These are phyloP conservation scores for Mycosphaerelloides madeirae DNA, from an alignment of 2,329 filamentous ascomycete genomes.

Conservation along the genomic window DNA sequence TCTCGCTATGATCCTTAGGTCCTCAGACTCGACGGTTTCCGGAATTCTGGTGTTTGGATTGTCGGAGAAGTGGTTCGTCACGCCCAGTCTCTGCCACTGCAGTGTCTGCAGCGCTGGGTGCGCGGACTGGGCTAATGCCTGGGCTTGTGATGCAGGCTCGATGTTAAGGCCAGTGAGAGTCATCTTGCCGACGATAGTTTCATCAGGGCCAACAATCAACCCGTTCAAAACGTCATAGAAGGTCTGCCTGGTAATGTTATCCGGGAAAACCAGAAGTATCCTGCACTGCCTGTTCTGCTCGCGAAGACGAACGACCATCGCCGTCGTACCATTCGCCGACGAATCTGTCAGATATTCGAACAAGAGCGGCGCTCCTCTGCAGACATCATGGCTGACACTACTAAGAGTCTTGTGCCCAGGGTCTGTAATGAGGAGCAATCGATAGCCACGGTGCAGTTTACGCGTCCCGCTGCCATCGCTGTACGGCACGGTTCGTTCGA, in stretches of 20 bases:
- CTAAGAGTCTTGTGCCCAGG: slow-evolving; percentile 72
- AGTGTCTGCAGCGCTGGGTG: slow-evolving; percentile 42
- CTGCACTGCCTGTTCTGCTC: slow-evolving; percentile 62
- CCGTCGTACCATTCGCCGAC: slow-evolving; percentile 61
- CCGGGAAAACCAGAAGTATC: slow-evolving; percentile 72
- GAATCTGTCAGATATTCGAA: slow-evolving; percentile 64
- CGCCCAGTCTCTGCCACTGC: slow-evolving; percentile 61
- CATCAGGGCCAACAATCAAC: slow-evolving; percentile 61
- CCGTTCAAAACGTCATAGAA: slow-evolving; percentile 72
- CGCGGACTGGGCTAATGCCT: slow-evolving; percentile 36
- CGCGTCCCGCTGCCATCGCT: slow-evolving; percentile 68
- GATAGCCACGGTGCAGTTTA: slow-evolving; percentile 71
- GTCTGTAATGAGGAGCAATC: slow-evolving; percentile 72
- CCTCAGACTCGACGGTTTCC: slow-evolving; percentile 70
- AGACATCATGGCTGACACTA: slow-evolving; percentile 66
- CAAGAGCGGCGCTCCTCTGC: slow-evolving; percentile 62
- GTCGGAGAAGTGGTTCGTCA: slow-evolving; percentile 66
- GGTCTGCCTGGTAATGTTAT: slow-evolving; percentile 63
- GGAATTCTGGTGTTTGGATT: slow-evolving; percentile 53
- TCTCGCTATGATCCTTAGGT: slow-evolving; percentile 68
- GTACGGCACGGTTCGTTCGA: slow-evolving; percentile 65
- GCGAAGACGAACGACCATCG: slow-evolving; percentile 65
- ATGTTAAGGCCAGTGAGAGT: slow-evolving; percentile 62
- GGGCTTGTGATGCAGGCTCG: slow-evolving; percentile 50
- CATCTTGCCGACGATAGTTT: slow-evolving; percentile 67